A percentile compares a stretch with the other conserved stretches of the same genome.
Conservation (phyloP, 106 monocot species). For the Dendrobium officinale region DNA sequence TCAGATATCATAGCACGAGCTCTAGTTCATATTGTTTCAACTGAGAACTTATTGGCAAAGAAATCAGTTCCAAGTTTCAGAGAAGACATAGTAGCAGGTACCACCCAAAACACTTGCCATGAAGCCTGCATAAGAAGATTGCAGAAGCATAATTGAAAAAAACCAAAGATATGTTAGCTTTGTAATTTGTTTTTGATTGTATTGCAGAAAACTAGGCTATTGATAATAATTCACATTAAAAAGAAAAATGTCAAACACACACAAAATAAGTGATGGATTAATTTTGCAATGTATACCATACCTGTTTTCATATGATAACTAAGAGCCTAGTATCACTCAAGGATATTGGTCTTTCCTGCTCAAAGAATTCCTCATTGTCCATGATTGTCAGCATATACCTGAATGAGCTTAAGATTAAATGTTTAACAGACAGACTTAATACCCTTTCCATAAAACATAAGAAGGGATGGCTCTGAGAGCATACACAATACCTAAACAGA, state of each 20-base stretch:
- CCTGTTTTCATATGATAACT: constrained; percentile 83
- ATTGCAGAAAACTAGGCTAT: not conserved
- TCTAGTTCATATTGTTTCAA: constrained; percentile 53
- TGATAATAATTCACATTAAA: not conserved
- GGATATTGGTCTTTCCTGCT: constrained; percentile 80
- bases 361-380: constrained; percentile 95
- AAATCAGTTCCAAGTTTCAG: constrained; percentile 23
- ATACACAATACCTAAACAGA: not conserved
- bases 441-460: not conserved
- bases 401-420: not conserved
- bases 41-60: constrained; percentile 38
- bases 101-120: constrained; percentile 86
- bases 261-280: not conserved
- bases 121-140: constrained; percentile 42
- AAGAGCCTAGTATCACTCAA: constrained; percentile 62
- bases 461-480: not conserved
- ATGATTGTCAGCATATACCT: constrained; percentile 96
- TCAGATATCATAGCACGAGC: constrained; percentile 59
- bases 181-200: not conserved
- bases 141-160: not conserved
- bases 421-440: not conserved
- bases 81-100: constrained; percentile 29
- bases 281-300: constrained; percentile 6
- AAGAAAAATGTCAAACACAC: not conserved
- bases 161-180: not conserved